Base-by-base conservation (phyloP, 805 yeast genomes). In the Wickerhamomyces mucosus region DNA sequence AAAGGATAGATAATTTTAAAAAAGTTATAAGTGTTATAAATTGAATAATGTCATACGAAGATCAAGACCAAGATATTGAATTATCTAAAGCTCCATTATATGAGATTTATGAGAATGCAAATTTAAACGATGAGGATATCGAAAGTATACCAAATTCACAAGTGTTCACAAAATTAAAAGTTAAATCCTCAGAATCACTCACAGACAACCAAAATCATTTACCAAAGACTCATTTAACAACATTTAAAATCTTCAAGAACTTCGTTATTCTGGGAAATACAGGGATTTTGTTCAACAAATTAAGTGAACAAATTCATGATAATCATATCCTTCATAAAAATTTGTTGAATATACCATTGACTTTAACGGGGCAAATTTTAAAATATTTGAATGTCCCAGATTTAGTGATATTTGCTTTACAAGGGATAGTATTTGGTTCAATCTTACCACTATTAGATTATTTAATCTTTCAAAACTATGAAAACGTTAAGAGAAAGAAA, bases 361-460 rank as follows among this genome's bases (percentile, higher is more conserved):
- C 54, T 18, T 51, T 61, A 10, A 65, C 51, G 15, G 53, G 46
- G 23, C 44, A 48, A 41, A 42, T 56, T 6, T 37, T 37, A 6
- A 34, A 40, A 20, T 32, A 3, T 24, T 32, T 16, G 19, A 34
- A 36, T 28, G 28, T 36, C 21, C 54, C 56, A 7, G 45, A 48
- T 3, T 46, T 52, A 45, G 41, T 44, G 2, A 41, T 55, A 6
- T 59, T 59, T 37, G 56, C 72, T 4, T 28, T 72, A 8, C 73
- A 73, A 40, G 85, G 85, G 3, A 44, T 74, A 12, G 36, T 69
- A n/a, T 64, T 77, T 55, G 78, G 82, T n/a, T 49, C 63, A 7
- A 45, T 68, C 11, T 64, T 69, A 25, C 81, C 83, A 5, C 25
- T 62, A 0, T 36, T 56, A 16, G 65, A 63, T 32, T 24, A 31